Evolutionary conservation across 1,139 yeast genomes (phyloP), one percentile per base, ranked within the genome.

Genomic region (Lodderomyces beijingensis): DNA sequence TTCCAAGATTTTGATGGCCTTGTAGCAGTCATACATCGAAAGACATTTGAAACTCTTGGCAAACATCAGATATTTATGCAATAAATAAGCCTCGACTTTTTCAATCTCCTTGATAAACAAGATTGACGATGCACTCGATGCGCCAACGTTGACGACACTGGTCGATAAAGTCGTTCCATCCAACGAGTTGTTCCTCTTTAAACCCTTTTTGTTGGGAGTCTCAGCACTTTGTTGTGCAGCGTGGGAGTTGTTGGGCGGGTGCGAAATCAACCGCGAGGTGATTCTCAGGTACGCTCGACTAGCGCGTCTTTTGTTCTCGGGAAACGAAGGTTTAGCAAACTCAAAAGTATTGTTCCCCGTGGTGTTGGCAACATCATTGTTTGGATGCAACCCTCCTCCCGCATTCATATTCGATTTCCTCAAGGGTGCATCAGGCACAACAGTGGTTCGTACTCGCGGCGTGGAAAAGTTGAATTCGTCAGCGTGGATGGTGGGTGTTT

Each of bases 11-110:
- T 91, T 60, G 7, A 88, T 77, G 1, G 96, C 95, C 46, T 82
- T 80, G 50, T 77, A 79, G 45, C 95, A 85, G 51, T 87, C 91
- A 56, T 74, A 89, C 30, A 71, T 66, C 37, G 78, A 62, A 61
- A 83, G 70, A 11, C 85, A 73, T 43, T 79, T 76, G 51, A 62
- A 74, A 10, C 82, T 82, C 44, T 74, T 72, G 1, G 91, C 91
- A 43, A 87, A 70, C 7, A 67, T 60, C 9, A 74, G 64, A 47
- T 82, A 82, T 3, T 83, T 53, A 13, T 65, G 59, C 21, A 75
- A 54, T 18, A 83, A 49, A 36, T 70, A 66, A 15, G 54, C 50
- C 33, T 74, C 75, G 16, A 75, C 41, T 25, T 55, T 53, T 27
- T 64, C 70, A 12, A 70, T 53, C 28, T 65, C 71, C 33, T 54